These are phyloP conservation scores for Diplodia corticola DNA, from an alignment of 2,329 filamentous ascomycete genomes.

Conservation along the genomic window DNA sequence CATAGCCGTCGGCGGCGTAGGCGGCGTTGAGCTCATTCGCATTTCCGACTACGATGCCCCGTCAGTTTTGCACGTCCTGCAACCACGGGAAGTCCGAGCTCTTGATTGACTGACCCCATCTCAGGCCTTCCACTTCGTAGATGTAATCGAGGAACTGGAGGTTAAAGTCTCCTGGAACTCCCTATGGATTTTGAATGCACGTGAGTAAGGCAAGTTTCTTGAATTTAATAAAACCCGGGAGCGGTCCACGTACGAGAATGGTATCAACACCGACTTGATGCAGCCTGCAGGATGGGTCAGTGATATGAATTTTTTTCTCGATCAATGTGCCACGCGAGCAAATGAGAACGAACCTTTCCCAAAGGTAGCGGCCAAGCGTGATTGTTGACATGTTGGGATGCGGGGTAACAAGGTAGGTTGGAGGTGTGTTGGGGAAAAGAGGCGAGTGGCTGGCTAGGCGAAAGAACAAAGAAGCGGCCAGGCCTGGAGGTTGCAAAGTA, in stretches of 20 bases:
- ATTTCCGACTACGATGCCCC: slow-evolving; percentile 46
- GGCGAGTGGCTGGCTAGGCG: background rate
- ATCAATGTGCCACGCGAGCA: background rate
- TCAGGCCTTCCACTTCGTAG: slow-evolving; percentile 41
- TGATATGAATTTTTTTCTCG: background rate
- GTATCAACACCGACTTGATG: slow-evolving; percentile 44
- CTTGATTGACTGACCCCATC: slow-evolving; percentile 33
- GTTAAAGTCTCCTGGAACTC: slow-evolving; percentile 50
- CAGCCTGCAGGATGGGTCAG: slow-evolving; percentile 30
- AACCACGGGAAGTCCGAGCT: background rate
- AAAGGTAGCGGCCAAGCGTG: slow-evolving; percentile 46
- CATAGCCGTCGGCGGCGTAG: slow-evolving; percentile 61
- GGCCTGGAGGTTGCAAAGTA: background rate
- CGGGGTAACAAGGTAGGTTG: background rate
- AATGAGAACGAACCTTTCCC: slow-evolving; percentile 33
- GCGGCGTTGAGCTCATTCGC: slow-evolving; percentile 60
- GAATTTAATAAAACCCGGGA: background rate
- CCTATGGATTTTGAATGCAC: slow-evolving; percentile 24
- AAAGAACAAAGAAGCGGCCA: background rate
- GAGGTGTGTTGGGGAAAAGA: background rate
- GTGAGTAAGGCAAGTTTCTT: background rate
- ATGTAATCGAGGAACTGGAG: slow-evolving; percentile 48
- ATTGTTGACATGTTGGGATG: slow-evolving; percentile 33
- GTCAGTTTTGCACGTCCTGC: background rate
- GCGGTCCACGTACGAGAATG: slow-evolving; percentile 36